Evolutionary conservation across 495 filamentous ascomycete species (phyloP).

Genomic region (Platismatia glauca): DNA sequence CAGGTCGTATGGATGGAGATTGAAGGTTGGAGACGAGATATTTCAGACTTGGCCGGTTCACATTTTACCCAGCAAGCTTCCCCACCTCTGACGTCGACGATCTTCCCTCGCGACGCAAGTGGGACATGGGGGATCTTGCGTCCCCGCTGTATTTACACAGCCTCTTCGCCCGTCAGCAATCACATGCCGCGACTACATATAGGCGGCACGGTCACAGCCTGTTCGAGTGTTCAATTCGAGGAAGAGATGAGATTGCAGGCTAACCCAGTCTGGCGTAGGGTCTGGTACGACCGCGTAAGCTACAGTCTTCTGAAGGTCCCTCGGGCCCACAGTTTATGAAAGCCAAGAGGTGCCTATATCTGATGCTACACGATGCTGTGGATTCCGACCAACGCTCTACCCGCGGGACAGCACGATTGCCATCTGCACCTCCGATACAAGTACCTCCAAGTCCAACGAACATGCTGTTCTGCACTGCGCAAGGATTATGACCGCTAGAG

Average conservation of each 20-base stretch:
- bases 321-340: too few relatives aligned
- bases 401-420: background rate
- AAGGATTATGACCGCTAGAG: conserved; percentile 34
- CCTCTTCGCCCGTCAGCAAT: background rate
- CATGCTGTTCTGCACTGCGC: background rate
- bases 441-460: background rate
- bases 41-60: background rate
- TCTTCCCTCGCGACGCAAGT: background rate
- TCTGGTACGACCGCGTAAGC: too few relatives aligned
- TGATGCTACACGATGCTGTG: background rate
- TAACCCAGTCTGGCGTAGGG: background rate
- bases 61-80: background rate
- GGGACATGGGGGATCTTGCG: background rate
- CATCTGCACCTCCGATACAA: background rate
- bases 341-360: too few relatives aligned
- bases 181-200: background rate
- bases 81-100: conserved; percentile 6
- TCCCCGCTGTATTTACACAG: background rate
- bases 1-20: background rate
- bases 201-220: too few relatives aligned
- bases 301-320: too few relatives aligned
- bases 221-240: too few relatives aligned
- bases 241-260: background rate
- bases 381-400: background rate
- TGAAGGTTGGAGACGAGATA: background rate